Conservation (phyloP, 2,329 filamentous ascomycete genomes). For the Colletotrichum liaoningense region DNA sequence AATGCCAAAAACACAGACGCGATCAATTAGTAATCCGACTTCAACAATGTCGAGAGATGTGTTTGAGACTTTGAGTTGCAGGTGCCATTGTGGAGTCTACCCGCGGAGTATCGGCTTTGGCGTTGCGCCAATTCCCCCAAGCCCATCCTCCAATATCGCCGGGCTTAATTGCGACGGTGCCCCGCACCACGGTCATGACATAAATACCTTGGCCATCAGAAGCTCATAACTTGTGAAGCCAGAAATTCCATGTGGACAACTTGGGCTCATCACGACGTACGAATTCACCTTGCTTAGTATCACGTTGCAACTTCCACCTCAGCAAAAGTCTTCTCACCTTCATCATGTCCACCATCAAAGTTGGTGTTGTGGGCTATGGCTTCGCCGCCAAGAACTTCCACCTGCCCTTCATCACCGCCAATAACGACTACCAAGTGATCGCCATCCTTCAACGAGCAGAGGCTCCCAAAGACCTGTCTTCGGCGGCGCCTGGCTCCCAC, state of each 20-base stretch:
- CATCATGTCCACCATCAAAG: slow-evolving; percentile 50
- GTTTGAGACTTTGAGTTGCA: too few relatives aligned
- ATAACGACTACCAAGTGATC: slow-evolving; percentile 56
- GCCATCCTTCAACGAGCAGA: slow-evolving; percentile 61
- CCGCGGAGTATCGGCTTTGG: neutral
- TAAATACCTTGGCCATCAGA: neutral
- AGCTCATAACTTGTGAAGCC: too few relatives aligned
- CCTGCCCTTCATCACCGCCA: slow-evolving; percentile 60
- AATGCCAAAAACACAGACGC: too few relatives aligned
- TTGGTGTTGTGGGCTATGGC: slow-evolving; percentile 63
- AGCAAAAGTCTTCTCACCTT: too few relatives aligned
- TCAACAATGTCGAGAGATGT: too few relatives aligned
- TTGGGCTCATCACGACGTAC: rapidly evolving
- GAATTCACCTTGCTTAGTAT: too few relatives aligned
- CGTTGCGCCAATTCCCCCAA: neutral
- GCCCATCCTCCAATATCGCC: neutral
- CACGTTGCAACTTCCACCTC: too few relatives aligned
- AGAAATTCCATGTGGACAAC: neutral
- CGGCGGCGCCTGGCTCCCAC: slow-evolving; percentile 49
- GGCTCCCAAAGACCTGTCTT: slow-evolving; percentile 44
- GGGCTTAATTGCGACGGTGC: neutral
- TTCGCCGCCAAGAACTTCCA: slow-evolving; percentile 60
- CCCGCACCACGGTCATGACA: neutral
- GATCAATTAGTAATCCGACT: too few relatives aligned
- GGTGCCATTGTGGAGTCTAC: too few relatives aligned